phyloP scores from a whole-genome alignment of 495 filamentous ascomycete species.

The Hypoxylon fuscum region DNA sequence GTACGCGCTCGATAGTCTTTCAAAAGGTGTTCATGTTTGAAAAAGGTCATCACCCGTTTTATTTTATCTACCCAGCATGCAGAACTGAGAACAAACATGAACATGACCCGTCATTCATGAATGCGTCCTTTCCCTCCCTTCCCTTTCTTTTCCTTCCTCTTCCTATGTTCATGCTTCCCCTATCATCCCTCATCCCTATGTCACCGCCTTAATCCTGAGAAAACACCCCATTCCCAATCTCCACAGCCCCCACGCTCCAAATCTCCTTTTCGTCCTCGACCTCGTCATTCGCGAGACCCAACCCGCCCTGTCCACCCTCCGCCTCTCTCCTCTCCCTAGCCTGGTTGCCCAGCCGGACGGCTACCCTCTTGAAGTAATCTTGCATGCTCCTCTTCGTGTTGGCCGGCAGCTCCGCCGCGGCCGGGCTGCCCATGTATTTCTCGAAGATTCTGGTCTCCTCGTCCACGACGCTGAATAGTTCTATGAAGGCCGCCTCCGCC shows the following conservation, averaged over 20 bases:
- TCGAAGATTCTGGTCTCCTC: slow-evolving; percentile 88
- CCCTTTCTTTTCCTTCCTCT: background rate
- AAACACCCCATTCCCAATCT: slow-evolving; percentile 75
- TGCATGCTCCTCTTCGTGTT: slow-evolving; percentile 88
- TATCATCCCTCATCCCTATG: background rate
- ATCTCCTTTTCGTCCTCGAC: slow-evolving; percentile 93
- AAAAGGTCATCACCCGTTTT: too few relatives aligned
- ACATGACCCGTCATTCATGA: slow-evolving; percentile 4
- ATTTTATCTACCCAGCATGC: slow-evolving; percentile 11
- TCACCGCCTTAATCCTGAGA: slow-evolving; percentile 47
- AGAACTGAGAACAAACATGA: background rate
- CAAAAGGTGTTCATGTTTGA: too few relatives aligned
- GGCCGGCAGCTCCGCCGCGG: slow-evolving; percentile 62
- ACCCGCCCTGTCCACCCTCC: slow-evolving; percentile 84
- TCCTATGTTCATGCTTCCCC: slow-evolving; percentile 18
- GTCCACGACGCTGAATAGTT: slow-evolving; percentile 92
- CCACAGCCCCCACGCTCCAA: slow-evolving; percentile 93
- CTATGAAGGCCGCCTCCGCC: slow-evolving; percentile 91
- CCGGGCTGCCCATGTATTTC: slow-evolving; percentile 71
- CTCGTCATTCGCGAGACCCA: slow-evolving; percentile 91
- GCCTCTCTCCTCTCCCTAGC: slow-evolving; percentile 88
- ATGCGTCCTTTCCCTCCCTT: too few relatives aligned
- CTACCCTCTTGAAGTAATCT: slow-evolving; percentile 96
- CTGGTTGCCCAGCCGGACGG: slow-evolving; percentile 80
- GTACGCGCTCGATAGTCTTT: too few relatives aligned